phyloP scores from a whole-genome alignment of 1,284 basidiomycete species.

The Pseudozyma pruni region DNA sequence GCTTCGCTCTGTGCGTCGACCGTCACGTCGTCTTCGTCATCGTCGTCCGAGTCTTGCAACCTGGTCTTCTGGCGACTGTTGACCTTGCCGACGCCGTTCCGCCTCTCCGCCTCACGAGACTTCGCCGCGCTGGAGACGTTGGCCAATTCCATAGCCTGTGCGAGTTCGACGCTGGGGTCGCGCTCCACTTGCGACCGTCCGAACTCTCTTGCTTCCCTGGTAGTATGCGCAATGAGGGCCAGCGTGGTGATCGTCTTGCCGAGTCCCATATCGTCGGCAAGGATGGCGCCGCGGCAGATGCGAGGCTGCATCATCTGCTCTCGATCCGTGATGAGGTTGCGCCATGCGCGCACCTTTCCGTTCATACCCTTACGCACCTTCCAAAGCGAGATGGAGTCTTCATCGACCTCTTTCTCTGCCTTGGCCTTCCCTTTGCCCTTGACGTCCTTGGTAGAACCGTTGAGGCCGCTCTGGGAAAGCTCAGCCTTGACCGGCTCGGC shows the following conservation, averaged over 20 bases:
- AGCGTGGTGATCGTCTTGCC: slow-evolving; percentile 95
- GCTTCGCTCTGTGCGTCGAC: slow-evolving; percentile 8
- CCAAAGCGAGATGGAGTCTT: slow-evolving; percentile 80
- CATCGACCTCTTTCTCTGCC: slow-evolving; percentile 12
- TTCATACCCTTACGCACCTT: slow-evolving; percentile 73
- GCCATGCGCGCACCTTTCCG: slow-evolving; percentile 72
- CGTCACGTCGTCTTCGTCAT: not conserved
- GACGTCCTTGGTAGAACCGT: not conserved
- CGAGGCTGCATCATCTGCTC: slow-evolving; percentile 75
- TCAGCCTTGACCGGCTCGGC: slow-evolving; percentile 12
- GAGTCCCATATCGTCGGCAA: slow-evolving; percentile 82
- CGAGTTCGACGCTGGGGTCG: slow-evolving; percentile 11
- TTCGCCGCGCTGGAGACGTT: not conserved
- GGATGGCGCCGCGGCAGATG: slow-evolving; percentile 85
- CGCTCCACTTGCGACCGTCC: slow-evolving; percentile 65
- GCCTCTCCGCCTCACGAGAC: slow-evolving; percentile 5
- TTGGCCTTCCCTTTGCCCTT: slow-evolving; percentile 6
- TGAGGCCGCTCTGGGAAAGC: not conserved
- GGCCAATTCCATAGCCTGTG: slow-evolving; percentile 9
- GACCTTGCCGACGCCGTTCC: slow-evolving; percentile 7
- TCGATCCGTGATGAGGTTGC: slow-evolving; percentile 84
- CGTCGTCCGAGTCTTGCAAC: slow-evolving; percentile 17
- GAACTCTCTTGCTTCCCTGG: slow-evolving; percentile 78
- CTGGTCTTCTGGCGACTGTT: slow-evolving; percentile 10
- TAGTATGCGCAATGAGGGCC: slow-evolving; percentile 87